Percentiles rank a stretch among this genome's conserved stretches.
phyloP scores from a whole-genome alignment of 257 asterid genomes.

The Salvia splendens region DNA sequence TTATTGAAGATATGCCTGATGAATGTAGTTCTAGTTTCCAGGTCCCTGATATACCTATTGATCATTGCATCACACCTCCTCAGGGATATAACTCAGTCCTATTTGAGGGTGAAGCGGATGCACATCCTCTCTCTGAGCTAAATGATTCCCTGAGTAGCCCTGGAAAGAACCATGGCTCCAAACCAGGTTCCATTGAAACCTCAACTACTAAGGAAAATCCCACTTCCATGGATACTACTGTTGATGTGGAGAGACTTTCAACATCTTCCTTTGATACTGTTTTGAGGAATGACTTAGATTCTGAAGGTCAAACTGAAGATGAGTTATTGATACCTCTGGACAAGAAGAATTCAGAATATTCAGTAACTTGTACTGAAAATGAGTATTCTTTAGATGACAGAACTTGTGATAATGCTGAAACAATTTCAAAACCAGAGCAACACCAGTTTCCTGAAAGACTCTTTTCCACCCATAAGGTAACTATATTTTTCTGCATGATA shows the following conservation, averaged over 20 bases:
- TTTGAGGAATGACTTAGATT: conserved; percentile 31
- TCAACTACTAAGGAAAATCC: conserved; percentile 36
- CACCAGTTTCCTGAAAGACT: conserved; percentile 68
- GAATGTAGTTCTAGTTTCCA: conserved; percentile 37
- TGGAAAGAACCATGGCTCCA: conserved; percentile 33
- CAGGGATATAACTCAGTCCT: conserved; percentile 32
- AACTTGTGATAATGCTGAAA: conserved; percentile 37
- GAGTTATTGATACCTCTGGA: conserved; percentile 37
- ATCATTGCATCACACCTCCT: conserved; percentile 29
- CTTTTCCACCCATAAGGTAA: conserved; percentile 74
- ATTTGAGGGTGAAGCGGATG: conserved; percentile 29
- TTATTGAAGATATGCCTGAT: conserved; percentile 34
- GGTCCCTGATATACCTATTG: conserved; percentile 35
- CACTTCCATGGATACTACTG: conserved; percentile 26
- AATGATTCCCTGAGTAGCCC: conserved; percentile 33
- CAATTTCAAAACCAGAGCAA: conserved; percentile 38
- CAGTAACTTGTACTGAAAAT: conserved; percentile 34
- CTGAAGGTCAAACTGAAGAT: conserved; percentile 34
- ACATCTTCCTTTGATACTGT: conserved; percentile 29
- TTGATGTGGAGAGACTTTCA: conserved; percentile 41
- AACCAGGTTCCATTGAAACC: conserved; percentile 21
- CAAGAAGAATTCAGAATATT: conserved; percentile 36
- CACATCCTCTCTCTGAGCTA: conserved; percentile 38
- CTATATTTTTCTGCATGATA: conserved; percentile 30
- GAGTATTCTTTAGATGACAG: conserved; percentile 35